A percentile compares a stretch with the other conserved stretches of the same genome.
Conservation (phyloP, 257 asterid genomes). For the Solanum bukasovii region DNA sequence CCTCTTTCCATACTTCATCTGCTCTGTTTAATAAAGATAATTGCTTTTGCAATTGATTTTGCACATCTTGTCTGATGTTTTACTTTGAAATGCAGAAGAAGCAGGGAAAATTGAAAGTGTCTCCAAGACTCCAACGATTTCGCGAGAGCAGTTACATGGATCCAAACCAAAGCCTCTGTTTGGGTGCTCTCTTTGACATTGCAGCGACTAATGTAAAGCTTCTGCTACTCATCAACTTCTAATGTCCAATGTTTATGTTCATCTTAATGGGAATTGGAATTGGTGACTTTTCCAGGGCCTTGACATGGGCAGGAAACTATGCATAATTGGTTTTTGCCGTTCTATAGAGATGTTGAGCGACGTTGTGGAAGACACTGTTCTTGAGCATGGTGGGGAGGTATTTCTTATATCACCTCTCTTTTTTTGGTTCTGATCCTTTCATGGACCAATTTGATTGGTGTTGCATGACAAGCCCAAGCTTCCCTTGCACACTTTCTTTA, state of each 20-base stretch:
- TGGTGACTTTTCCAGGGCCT: slow-evolving; percentile 54
- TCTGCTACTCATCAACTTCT: slow-evolving; percentile 1
- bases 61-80: background rate
- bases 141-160: slow-evolving; percentile 96
- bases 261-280: background rate
- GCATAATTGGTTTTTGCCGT: slow-evolving; percentile 94
- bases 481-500: background rate
- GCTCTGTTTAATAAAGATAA: background rate
- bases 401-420: background rate
- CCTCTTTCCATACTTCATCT: background rate
- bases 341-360: slow-evolving; percentile 98
- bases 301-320: slow-evolving; percentile 73
- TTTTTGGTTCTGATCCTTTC: background rate
- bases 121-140: slow-evolving; percentile 59
- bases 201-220: slow-evolving; percentile 80
- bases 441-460: background rate
- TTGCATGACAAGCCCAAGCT: background rate
- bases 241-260: background rate
- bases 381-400: slow-evolving; percentile 99
- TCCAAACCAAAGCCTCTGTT: slow-evolving; percentile 76
- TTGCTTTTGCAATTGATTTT: background rate
- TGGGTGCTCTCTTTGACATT: slow-evolving; percentile 95
- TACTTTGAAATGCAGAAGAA: slow-evolving; percentile 47
- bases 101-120: slow-evolving; percentile 40
- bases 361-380: slow-evolving; percentile 90